Evolutionary conservation across 805 yeast species (phyloP).

Genomic region (Blastobotrys attinorum): DNA sequence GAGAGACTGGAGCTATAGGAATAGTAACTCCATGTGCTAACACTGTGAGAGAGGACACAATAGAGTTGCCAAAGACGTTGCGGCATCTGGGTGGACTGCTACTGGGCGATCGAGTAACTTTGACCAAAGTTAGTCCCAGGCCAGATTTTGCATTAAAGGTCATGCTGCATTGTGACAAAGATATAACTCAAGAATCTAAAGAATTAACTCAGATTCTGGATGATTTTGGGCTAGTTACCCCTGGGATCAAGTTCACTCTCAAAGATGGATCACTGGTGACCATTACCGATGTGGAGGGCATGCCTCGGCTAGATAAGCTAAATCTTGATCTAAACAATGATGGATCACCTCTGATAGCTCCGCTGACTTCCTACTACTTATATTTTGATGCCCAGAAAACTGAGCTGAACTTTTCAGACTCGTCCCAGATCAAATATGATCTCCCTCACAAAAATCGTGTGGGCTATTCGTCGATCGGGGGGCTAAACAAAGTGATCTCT

Average conservation of each 20-base stretch:
- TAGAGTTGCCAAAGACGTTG: slow-evolving; percentile 25
- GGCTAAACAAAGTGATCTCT: slow-evolving; percentile 56
- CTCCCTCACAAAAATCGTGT: slow-evolving; percentile 12
- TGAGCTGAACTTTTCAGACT: slow-evolving; percentile 6
- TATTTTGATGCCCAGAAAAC: slow-evolving; percentile 9
- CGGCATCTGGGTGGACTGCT: slow-evolving; percentile 37
- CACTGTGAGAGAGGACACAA: slow-evolving; percentile 13
- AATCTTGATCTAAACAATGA: slow-evolving; percentile 24
- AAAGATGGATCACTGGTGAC: slow-evolving; percentile 41
- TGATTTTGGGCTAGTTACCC: slow-evolving; percentile 27
- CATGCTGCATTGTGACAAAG: slow-evolving; percentile 25
- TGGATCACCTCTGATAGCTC: background rate
- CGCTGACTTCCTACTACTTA: too few relatives aligned
- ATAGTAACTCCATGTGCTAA: slow-evolving; percentile 22
- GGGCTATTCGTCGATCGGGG: slow-evolving; percentile 63
- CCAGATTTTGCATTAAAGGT: slow-evolving; percentile 41
- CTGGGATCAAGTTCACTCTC: slow-evolving; percentile 32
- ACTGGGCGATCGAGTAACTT: slow-evolving; percentile 43
- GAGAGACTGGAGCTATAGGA: slow-evolving; percentile 17
- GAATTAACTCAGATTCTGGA: slow-evolving; percentile 31
- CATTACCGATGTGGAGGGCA: slow-evolving; percentile 41
- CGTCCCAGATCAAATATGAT: slow-evolving; percentile 13
- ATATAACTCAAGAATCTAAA: slow-evolving; percentile 19
- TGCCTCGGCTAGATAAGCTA: slow-evolving; percentile 36
- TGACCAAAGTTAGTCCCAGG: slow-evolving; percentile 39